Conservation (phyloP, 176 grass and related monocot genomes). For the Otatea glauca region DNA sequence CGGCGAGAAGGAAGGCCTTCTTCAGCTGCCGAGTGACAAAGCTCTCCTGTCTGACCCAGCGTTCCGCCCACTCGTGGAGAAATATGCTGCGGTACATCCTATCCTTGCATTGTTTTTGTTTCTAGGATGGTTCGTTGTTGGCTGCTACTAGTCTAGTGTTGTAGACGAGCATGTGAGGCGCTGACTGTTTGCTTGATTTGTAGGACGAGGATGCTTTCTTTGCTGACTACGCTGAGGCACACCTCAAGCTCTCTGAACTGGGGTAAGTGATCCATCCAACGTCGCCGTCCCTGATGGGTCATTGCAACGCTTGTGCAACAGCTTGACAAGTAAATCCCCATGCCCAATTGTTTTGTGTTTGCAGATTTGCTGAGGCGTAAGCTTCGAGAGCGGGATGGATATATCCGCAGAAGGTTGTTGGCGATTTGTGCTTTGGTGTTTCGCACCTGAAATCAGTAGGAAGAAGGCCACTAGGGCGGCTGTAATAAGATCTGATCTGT, state of each 20-base stretch:
- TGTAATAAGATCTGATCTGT: constrained; percentile 68
- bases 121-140: background rate
- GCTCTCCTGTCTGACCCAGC: constrained; percentile 66
- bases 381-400: too few relatives aligned
- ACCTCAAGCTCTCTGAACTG: constrained; percentile 84
- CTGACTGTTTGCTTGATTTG: background rate
- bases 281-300: background rate
- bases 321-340: background rate
- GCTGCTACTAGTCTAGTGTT: background rate
- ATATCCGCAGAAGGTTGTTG: constrained; percentile 31
- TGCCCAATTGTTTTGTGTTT: background rate
- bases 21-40: constrained; percentile 87
- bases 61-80: constrained; percentile 86
- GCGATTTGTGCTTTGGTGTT: constrained; percentile 27
- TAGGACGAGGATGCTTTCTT: constrained; percentile 95
- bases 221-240: constrained; percentile 77
- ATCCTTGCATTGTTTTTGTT: background rate
- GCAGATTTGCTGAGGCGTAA: constrained; percentile 71
- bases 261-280: constrained; percentile 47
- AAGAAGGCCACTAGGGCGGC: constrained; percentile 8
- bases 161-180: background rate
- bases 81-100: constrained; percentile 73
- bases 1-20: constrained; percentile 83
- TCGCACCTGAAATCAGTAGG: too few relatives aligned
- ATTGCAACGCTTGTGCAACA: background rate